A percentile compares a stretch with the other conserved stretches of the same genome.
Evolutionary conservation across 768 basidiomycete species (phyloP).

Genomic region (Russula virescens): DNA sequence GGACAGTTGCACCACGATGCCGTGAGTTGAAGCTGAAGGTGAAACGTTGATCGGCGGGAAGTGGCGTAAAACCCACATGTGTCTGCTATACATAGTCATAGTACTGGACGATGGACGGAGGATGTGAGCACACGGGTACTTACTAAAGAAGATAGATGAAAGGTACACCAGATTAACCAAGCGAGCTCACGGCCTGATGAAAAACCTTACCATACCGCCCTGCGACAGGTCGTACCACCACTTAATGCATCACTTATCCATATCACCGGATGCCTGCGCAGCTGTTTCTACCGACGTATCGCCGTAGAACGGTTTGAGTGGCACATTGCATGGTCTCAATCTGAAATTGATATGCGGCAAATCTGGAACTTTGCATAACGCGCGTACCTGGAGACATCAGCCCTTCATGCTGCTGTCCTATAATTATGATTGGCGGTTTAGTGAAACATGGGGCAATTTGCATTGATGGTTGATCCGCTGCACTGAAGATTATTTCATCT

Average conservation of each 20-base stretch:
- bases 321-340: not conserved
- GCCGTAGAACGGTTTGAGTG: not conserved
- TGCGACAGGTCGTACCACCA: too few relatives aligned
- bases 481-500: not conserved
- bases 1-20: not conserved
- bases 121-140: not conserved
- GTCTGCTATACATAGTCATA: too few relatives aligned
- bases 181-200: not conserved
- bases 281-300: not conserved
- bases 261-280: not conserved
- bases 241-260: not conserved
- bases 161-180: not conserved
- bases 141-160: not conserved
- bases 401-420: too few relatives aligned
- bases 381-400: conserved; percentile 1
- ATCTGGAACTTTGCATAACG: not conserved
- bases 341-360: not conserved
- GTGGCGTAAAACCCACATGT: not conserved
- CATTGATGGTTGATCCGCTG: not conserved
- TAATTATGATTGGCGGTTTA: not conserved
- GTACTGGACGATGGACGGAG: not conserved
- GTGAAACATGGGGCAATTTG: not conserved
- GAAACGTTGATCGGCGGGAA: conserved; percentile 7
- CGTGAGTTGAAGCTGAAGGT: not conserved
- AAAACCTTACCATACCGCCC: not conserved